Evolutionary conservation across 179 eudicot genomes (phyloP).

Genomic region (Nepenthes alata): DNA sequence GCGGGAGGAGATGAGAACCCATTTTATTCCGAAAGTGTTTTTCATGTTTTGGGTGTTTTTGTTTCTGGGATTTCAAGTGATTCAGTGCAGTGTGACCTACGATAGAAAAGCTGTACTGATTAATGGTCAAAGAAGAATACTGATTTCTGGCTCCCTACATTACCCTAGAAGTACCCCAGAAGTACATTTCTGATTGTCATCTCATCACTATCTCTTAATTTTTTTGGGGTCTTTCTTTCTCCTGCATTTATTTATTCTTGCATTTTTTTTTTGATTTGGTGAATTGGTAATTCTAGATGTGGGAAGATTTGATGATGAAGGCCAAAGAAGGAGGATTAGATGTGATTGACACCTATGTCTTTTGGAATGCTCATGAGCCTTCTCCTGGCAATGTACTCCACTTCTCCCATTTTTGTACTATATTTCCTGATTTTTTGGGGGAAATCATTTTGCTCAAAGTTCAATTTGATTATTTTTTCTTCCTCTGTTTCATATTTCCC

Average conservation of each 20-base stretch:
- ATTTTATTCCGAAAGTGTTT: conserved; percentile 6
- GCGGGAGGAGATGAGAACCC: conserved; percentile 10
- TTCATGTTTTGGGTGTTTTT: conserved; percentile 12
- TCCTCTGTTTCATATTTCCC: too few relatives aligned
- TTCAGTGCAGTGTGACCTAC: conserved; percentile 24
- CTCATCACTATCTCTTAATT: not conserved
- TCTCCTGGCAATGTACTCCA: conserved; percentile 61
- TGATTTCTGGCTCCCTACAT: conserved; percentile 35
- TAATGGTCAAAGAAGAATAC: conserved; percentile 29
- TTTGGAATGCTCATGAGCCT: conserved; percentile 86
- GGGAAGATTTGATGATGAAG: conserved; percentile 77
- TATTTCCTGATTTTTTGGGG: not conserved
- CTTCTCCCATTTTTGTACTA: not conserved
- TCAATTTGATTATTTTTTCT: too few relatives aligned
- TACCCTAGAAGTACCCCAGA: conserved; percentile 56
- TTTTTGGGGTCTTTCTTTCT: not conserved
- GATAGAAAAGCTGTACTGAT: conserved; percentile 32
- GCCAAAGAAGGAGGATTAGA: conserved; percentile 76
- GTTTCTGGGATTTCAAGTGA: conserved; percentile 11
- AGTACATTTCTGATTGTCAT: conserved; percentile 13
- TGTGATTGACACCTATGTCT: conserved; percentile 72
- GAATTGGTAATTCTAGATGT: conserved; percentile 36
- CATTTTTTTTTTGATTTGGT: not conserved
- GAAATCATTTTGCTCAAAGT: not conserved
- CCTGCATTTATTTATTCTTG: not conserved